Evolutionary conservation across 139 green algal genomes (phyloP).

Genomic region (Chlorella sp.): DNA sequence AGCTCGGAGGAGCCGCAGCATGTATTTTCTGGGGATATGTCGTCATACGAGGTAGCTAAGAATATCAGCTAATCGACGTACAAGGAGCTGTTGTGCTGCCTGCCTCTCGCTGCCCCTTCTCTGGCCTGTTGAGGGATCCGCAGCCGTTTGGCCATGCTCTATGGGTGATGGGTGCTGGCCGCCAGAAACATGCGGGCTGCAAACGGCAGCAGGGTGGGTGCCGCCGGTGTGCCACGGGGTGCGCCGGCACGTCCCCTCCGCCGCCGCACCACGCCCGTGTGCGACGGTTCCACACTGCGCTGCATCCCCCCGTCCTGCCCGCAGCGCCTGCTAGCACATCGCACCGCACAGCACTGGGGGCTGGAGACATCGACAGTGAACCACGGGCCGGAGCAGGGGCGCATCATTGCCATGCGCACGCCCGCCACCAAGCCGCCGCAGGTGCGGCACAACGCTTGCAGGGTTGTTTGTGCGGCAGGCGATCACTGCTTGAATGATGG

Average conservation of each 20-base stretch:
- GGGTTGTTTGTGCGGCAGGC: background rate
- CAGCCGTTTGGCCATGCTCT: no score
- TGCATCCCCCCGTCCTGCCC: background rate
- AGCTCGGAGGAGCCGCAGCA: conserved; percentile 20
- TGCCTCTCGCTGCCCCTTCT: no score
- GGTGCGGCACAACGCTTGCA: background rate
- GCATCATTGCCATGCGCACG: conserved; percentile 42
- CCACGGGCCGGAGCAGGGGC: conserved; percentile 47
- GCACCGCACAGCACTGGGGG: conserved; percentile 62
- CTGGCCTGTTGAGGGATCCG: no score
- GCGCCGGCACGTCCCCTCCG: background rate
- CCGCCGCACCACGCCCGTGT: background rate
- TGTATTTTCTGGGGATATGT: conserved; percentile 46
- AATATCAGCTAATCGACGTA: no score
- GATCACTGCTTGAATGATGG: background rate
- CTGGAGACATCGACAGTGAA: conserved; percentile 58
- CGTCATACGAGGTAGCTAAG: conserved; percentile 54
- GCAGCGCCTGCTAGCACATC: conserved; percentile 57
- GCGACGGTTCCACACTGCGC: no score
- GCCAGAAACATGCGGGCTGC: background rate
- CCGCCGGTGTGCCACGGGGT: background rate
- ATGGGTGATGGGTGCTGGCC: no score
- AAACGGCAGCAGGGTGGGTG: background rate
- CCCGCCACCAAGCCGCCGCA: background rate
- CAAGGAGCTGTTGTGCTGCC: no score